phyloP scores from a whole-genome alignment of 495 filamentous ascomycete species.

The Glonium stellatum region DNA sequence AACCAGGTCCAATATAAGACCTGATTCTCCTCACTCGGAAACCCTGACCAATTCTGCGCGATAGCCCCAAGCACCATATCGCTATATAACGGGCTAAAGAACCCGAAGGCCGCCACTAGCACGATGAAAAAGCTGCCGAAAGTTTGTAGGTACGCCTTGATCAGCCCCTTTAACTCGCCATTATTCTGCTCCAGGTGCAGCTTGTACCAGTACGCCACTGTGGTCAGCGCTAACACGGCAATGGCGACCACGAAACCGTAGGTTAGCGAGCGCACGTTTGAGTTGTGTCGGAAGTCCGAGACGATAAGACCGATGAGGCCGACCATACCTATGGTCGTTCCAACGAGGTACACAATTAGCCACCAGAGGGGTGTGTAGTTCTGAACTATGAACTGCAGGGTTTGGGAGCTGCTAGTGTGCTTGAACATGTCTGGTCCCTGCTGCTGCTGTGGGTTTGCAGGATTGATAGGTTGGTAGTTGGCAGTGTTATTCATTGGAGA shows the following conservation, averaged over 20 bases:
- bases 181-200: not conserved
- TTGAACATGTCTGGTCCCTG: not conserved
- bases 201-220: slow-evolving; percentile 9
- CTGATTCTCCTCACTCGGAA: slow-evolving; percentile 9
- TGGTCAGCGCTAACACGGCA: not conserved
- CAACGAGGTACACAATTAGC: slow-evolving; percentile 10
- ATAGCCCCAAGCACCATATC: slow-evolving; percentile 11
- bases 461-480: not conserved
- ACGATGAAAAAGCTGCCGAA: slow-evolving; percentile 5
- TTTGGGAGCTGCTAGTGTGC: not conserved
- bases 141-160: not conserved
- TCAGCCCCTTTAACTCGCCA: not conserved
- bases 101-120: slow-evolving; percentile 2
- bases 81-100: slow-evolving; percentile 10
- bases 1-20: slow-evolving; percentile 17
- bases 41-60: slow-evolving; percentile 10
- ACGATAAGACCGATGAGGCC: slow-evolving; percentile 8
- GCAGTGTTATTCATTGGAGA: not conserved
- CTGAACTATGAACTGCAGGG: too few species aligned
- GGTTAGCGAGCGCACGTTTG: slow-evolving; percentile 12
- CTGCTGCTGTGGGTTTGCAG: not conserved
- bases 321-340: slow-evolving; percentile 7
- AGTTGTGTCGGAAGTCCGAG: slow-evolving; percentile 9
- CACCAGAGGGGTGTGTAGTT: slow-evolving; percentile 7
- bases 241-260: slow-evolving; percentile 8